phyloP scores from a whole-genome alignment of 352 stramenopile genomes.

The Pythium aquatile region DNA sequence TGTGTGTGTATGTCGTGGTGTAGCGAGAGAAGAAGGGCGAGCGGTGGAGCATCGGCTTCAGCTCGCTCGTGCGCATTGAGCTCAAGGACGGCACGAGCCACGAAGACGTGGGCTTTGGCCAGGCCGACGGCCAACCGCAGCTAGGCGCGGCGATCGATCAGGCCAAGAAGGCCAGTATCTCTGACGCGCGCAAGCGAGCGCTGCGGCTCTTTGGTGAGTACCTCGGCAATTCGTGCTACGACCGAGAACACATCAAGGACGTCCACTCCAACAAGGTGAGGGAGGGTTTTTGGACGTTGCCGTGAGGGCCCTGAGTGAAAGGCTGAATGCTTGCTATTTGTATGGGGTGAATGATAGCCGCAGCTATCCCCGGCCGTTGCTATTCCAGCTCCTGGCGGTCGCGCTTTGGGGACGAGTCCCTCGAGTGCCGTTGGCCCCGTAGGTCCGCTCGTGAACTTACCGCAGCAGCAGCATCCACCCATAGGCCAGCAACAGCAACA shows the following conservation, averaged over 20 bases:
- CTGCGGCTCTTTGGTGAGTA: slow-evolving; percentile 85
- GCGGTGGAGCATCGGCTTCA: slow-evolving; percentile 76
- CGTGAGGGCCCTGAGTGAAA: too few relatives aligned
- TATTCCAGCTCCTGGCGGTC: slow-evolving; percentile 13
- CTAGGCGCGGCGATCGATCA: slow-evolving; percentile 75
- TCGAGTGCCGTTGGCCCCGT: background rate
- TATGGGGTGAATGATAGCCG: slow-evolving; percentile 2
- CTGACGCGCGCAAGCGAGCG: slow-evolving; percentile 76
- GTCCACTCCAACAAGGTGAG: slow-evolving; percentile 58
- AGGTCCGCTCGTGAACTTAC: slow-evolving; percentile 17
- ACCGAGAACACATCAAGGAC: slow-evolving; percentile 82
- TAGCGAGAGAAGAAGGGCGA: slow-evolving; percentile 71
- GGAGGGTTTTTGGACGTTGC: too few relatives aligned
- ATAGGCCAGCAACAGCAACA: slow-evolving; percentile 14
- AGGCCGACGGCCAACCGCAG: slow-evolving; percentile 75
- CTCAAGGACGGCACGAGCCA: slow-evolving; percentile 83
- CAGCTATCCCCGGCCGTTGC: slow-evolving; percentile 8
- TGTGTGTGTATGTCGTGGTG: background rate
- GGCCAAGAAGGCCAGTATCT: slow-evolving; percentile 87
- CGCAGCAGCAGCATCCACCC: slow-evolving; percentile 3
- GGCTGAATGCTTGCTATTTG: background rate
- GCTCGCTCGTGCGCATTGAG: slow-evolving; percentile 78
- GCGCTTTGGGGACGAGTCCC: background rate
- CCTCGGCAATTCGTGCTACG: slow-evolving; percentile 86
- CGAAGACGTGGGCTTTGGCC: slow-evolving; percentile 80